A percentile compares a stretch with the other conserved stretches of the same genome.
These are phyloP conservation scores for Globisporangium rhizosaccharum DNA, from an alignment of 352 stramenopile genomes.

Conservation along the genomic window DNA sequence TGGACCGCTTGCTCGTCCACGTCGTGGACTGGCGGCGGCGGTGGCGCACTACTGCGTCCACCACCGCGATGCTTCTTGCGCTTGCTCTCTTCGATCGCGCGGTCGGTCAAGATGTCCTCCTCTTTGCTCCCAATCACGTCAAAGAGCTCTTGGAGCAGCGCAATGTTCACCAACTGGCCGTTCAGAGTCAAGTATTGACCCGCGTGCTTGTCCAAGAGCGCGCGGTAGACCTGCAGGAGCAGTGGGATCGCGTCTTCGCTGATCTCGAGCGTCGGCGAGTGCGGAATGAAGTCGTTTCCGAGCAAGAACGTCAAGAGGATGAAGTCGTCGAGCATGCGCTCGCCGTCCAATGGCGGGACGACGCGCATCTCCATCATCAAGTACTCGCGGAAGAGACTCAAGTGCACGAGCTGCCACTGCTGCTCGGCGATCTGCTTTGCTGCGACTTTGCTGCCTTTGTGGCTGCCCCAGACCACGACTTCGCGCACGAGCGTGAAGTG, in stretches of 20 bases:
- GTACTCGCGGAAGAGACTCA: conserved; percentile 97
- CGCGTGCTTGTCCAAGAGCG: conserved; percentile 77
- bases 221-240: conserved; percentile 89
- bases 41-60: conserved; percentile 14
- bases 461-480: conserved; percentile 93
- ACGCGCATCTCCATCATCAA: conserved; percentile 95
- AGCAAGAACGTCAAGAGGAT: conserved; percentile 99
- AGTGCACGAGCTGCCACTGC: conserved; percentile 96
- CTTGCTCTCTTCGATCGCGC: conserved; percentile 51
- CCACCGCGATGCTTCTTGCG: conserved; percentile 20
- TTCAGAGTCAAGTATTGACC: conserved; percentile 91
- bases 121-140: conserved; percentile 91
- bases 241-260: conserved; percentile 96
- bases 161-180: conserved; percentile 87
- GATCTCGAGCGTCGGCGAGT: conserved; percentile 98
- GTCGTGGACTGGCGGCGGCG: conserved; percentile 20
- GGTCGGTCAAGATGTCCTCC: conserved; percentile 90
- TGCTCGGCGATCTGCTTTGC: conserved; percentile 92
- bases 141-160: conserved; percentile 91
- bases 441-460: conserved; percentile 40
- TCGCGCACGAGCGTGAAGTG: conserved; percentile 98
- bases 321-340: conserved; percentile 99
- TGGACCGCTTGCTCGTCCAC: conserved; percentile 42
- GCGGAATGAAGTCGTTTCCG: conserved; percentile 99
- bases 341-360: conserved; percentile 49